Conservation (phyloP, 2,329 filamentous ascomycete species). For the Ascochyta viciae-villosae region DNA sequence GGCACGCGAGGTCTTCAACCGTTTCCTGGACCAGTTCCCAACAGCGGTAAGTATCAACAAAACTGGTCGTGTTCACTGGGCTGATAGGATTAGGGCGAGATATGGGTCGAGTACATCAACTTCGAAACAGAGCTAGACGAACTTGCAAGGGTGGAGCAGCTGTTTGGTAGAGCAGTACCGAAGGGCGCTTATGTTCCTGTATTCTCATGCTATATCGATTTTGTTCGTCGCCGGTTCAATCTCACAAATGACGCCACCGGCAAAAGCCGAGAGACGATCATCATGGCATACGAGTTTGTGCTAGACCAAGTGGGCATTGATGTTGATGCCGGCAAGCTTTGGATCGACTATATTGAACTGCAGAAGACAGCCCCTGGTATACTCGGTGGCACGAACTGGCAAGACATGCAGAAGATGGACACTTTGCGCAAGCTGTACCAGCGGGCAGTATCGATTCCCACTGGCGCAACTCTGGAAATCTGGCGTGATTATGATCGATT, state of each 20-base stretch:
- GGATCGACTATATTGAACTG: constrained; percentile 95
- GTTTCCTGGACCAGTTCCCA: constrained; percentile 88
- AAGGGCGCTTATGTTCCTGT: constrained; percentile 82
- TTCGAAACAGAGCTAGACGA: constrained; percentile 91
- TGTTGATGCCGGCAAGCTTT: constrained; percentile 85
- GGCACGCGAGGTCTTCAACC: constrained; percentile 79
- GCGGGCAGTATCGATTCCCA: constrained; percentile 85
- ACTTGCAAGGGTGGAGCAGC: constrained; percentile 77
- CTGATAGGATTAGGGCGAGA: constrained; percentile 76
- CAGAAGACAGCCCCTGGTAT: constrained; percentile 86
- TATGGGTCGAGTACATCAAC: constrained; percentile 87
- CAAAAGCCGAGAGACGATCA: constrained; percentile 78
- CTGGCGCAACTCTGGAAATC: constrained; percentile 78
- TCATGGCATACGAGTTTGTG: constrained; percentile 90
- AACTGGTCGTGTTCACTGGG: constrained; percentile 3
- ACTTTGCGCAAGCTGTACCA: constrained; percentile 90
- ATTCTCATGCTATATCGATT: constrained; percentile 94
- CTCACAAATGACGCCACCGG: constrained; percentile 80
- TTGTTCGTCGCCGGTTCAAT: constrained; percentile 90
- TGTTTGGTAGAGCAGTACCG: constrained; percentile 82
- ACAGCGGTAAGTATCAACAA: constrained; percentile 74
- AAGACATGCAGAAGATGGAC: constrained; percentile 98
- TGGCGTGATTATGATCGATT: constrained; percentile 99
- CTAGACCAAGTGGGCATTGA: constrained; percentile 90
- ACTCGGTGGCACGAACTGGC: constrained; percentile 86